These are phyloP conservation scores for Asterochloris sp. DNA, from an alignment of 139 green algal species.

Conservation along the genomic window DNA sequence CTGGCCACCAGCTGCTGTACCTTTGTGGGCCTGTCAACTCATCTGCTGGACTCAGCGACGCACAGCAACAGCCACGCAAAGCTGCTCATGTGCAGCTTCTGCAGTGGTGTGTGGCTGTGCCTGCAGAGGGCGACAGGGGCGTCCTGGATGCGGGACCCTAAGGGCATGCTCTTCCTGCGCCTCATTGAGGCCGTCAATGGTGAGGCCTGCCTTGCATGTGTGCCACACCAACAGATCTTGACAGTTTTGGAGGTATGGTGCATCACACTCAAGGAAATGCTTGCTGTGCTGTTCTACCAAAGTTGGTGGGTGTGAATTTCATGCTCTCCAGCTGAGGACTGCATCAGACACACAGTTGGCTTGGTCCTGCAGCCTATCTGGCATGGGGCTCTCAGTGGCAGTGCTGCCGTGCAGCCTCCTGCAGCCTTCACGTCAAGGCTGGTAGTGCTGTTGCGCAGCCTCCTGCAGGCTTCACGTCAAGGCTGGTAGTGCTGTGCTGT, in stretches of 20 bases:
- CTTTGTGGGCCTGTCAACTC: background rate
- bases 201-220: slow-evolving; percentile 17
- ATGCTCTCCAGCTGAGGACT: too few species aligned
- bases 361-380: too few species aligned
- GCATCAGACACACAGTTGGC: too few species aligned
- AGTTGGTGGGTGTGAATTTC: background rate
- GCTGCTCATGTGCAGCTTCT: background rate
- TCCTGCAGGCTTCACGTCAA: too few species aligned
- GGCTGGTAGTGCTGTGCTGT: too few species aligned
- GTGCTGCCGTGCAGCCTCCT: too few species aligned
- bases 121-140: background rate
- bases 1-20: background rate
- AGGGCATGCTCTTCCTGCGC: slow-evolving; percentile 24
- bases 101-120: background rate
- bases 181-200: slow-evolving; percentile 24
- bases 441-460: too few species aligned
- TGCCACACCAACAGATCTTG: slow-evolving; percentile 1
- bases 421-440: too few species aligned
- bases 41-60: background rate
- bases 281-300: background rate
- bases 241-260: background rate
- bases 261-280: background rate
- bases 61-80: background rate
- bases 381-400: too few species aligned
- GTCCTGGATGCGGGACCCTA: background rate